These are phyloP conservation scores for Tetragonia tetragonoides DNA, from an alignment of 148 eudicot species.

Conservation along the genomic window DNA sequence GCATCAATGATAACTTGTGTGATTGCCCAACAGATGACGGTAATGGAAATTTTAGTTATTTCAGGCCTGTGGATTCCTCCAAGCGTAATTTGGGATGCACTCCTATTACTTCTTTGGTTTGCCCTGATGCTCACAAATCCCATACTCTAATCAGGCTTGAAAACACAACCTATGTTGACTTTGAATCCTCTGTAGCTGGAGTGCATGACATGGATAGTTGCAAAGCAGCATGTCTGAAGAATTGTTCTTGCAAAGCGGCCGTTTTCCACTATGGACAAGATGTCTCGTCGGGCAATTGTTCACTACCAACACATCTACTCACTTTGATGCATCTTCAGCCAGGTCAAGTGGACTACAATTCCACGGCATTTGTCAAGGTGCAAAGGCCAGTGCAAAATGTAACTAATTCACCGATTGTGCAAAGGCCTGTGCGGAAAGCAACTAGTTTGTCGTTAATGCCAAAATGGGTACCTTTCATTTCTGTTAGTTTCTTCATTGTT, in stretches of 20 bases:
- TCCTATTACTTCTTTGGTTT: not conserved
- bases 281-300: not conserved
- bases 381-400: not conserved
- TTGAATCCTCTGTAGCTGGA: not conserved
- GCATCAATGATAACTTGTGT: not conserved
- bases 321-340: not conserved
- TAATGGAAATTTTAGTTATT: not conserved
- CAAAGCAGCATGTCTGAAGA: not conserved
- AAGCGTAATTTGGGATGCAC: not conserved
- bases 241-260: not conserved
- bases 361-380: slow-evolving; percentile 1
- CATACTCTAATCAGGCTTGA: not conserved
- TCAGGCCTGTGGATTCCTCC: not conserved
- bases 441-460: not conserved
- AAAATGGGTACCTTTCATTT: not conserved
- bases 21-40: not conserved
- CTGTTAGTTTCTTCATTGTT: not conserved
- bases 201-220: not conserved
- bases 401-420: not conserved
- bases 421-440: not conserved
- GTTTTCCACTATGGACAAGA: not conserved
- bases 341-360: not conserved
- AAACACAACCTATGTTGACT: not conserved
- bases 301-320: not conserved
- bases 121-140: not conserved